Conservation (phyloP, 1,284 basidiomycete species). For the Paramarasmius palmivorus region DNA sequence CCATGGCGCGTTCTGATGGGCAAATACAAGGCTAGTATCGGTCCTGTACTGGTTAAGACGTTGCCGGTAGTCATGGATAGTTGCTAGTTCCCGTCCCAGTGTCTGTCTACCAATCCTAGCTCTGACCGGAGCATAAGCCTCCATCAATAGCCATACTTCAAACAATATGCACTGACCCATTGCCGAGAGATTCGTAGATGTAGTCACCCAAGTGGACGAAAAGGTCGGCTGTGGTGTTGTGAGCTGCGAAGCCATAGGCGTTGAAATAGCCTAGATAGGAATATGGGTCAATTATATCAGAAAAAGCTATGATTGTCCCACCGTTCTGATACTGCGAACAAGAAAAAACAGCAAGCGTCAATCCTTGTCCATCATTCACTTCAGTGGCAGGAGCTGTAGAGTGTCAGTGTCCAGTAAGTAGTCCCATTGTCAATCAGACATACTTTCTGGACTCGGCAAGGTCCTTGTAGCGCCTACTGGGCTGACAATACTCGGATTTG, state of each 20-base stretch:
- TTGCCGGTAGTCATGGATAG: conserved; percentile 62
- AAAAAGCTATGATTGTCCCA: conserved; percentile 18
- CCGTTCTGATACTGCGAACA: conserved; percentile 58
- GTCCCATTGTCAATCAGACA: conserved; percentile 17
- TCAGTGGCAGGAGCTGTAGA: conserved; percentile 43
- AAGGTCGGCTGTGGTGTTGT: conserved; percentile 57
- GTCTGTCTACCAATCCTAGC: conserved; percentile 47
- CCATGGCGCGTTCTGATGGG: conserved; percentile 58
- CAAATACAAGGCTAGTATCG: conserved; percentile 48
- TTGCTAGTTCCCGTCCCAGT: conserved; percentile 57
- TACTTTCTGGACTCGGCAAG: conserved; percentile 46
- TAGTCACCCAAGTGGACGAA: conserved; percentile 71
- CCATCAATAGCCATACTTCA: not conserved
- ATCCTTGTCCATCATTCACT: conserved; percentile 57
- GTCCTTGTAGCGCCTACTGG: conserved; percentile 54
- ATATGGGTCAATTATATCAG: not conserved
- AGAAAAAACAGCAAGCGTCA: conserved; percentile 60
- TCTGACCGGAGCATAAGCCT: conserved; percentile 26
- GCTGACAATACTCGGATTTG: conserved; percentile 44
- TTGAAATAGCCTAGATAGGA: conserved; percentile 60
- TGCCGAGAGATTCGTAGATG: conserved; percentile 53
- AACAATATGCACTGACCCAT: conserved; percentile 32
- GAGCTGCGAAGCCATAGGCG: conserved; percentile 62
- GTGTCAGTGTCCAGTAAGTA: not conserved
- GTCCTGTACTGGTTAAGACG: conserved; percentile 63